Base-by-base conservation (phyloP, 331 rosid genomes). In the Spiraea crenata region DNA sequence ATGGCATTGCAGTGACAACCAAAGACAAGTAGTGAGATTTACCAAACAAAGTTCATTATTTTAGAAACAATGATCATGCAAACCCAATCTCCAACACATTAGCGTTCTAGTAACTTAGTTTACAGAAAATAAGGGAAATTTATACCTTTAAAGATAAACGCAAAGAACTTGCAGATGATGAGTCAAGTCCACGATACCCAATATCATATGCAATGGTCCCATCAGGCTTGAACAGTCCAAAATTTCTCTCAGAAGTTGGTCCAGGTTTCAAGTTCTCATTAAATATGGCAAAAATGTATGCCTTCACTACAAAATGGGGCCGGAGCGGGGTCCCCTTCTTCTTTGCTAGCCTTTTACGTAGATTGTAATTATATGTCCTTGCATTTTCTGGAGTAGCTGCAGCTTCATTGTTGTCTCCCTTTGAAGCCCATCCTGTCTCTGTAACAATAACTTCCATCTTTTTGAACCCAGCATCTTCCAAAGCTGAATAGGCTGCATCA, bases 381-480 rank as follows among this genome's bases (percentile, higher is more conserved):
- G 96, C 96, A 74, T 92, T 90, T 65, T 56, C 79, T 34, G 16
- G 25, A 9, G 86, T 90, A 50, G 98, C 98, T 56, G 91, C 96
- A 55, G 80, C 71, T 82, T 92, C 92, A 40, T 16, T 85, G 57
- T 47, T 79, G 57, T 82, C 95, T 63, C 98, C 98, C 19, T 16
- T 72, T 5, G 98, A 90, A 45, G 96, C 98, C 98, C 98, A 92
- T 45, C 98, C 98, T 44, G 98, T 92, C 82, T 92, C 98, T 1
- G 98, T 92, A 72, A 92, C 76, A 69, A 92, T 76, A 72, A 92
- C 88, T 85, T 92, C 91, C 96, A 90, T 92, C 72, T 92, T 76
- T 37, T 70, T 7, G 71, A 79, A 77, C 69, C 95, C 98, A 25
- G 89, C 91, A 82, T 83, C 74, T 80, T 85, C 92, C 73, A 92